A percentile compares a stretch with the other conserved stretches of the same genome.
phyloP scores from a whole-genome alignment of 225 moss, liverwort and hornwort genomes.

The Physcomitrium patens region DNA sequence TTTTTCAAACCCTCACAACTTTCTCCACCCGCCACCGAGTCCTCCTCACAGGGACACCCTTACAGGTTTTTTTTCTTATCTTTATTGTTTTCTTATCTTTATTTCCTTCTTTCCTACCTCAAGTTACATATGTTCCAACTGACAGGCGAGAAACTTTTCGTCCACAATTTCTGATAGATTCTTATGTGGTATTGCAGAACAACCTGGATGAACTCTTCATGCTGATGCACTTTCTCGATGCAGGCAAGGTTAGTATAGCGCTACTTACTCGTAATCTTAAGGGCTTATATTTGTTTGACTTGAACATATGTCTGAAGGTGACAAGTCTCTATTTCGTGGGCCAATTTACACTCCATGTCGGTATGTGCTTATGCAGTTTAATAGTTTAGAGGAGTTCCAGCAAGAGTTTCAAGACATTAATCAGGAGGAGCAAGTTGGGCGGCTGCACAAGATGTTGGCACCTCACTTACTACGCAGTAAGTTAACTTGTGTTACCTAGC shows the following conservation, averaged over 20 bases:
- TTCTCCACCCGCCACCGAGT: slow-evolving; percentile 81
- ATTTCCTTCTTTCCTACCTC: too few relatives aligned
- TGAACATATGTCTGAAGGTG: neutral
- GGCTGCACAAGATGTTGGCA: slow-evolving; percentile 79
- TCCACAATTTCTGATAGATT: slow-evolving; percentile 19
- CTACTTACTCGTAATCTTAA: neutral
- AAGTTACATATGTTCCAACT: too few relatives aligned
- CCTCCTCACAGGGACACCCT: slow-evolving; percentile 84
- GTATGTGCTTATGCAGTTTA: slow-evolving; percentile 56
- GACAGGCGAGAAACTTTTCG: neutral
- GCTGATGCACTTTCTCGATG: slow-evolving; percentile 92
- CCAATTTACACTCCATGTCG: slow-evolving; percentile 22
- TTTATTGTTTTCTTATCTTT: too few relatives aligned
- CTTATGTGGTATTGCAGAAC: slow-evolving; percentile 53
- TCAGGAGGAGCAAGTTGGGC: slow-evolving; percentile 91
- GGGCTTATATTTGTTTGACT: neutral
- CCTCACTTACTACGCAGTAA: slow-evolving; percentile 88
- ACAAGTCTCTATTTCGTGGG: neutral
- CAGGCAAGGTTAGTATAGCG: slow-evolving; percentile 69
- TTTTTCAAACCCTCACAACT: slow-evolving; percentile 84
- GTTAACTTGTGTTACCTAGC: slow-evolving; percentile 25
- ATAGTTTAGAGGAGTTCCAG: slow-evolving; percentile 87
- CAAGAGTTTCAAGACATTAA: slow-evolving; percentile 92
- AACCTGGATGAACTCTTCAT: slow-evolving; percentile 90
- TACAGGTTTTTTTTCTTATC: slow-evolving; percentile 58